These are phyloP conservation scores for Stereum hirsutum DNA, from an alignment of 1,284 basidiomycete species.

Conservation along the genomic window DNA sequence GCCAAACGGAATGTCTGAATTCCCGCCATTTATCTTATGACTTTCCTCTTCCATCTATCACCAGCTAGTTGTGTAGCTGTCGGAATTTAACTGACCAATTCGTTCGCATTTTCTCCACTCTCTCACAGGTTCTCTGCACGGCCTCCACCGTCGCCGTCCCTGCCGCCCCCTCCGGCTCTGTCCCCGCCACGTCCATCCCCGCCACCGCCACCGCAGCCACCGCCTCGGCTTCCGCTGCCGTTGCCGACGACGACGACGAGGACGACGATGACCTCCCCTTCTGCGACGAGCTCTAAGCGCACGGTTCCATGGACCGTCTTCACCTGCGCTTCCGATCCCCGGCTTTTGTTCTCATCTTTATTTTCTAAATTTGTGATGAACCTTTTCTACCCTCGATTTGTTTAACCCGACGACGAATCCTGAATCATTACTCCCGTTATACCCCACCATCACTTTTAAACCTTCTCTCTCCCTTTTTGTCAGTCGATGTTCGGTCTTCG, in stretches of 20 bases:
- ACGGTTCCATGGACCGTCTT: too few species aligned
- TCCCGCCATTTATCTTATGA: not conserved
- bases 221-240: constrained; percentile 10
- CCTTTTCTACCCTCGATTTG: too few species aligned
- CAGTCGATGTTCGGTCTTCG: too few species aligned
- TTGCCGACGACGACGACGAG: constrained; percentile 18
- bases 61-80: not conserved
- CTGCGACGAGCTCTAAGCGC: constrained; percentile 33
- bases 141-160: constrained; percentile 25
- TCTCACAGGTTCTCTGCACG: constrained; percentile 6
- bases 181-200: constrained; percentile 25
- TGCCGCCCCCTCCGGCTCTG: constrained; percentile 22
- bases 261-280: constrained; percentile 44
- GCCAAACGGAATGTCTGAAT: too few species aligned
- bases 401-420: too few species aligned
- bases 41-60: not conserved
- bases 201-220: constrained; percentile 20
- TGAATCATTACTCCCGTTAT: too few species aligned
- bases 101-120: not conserved
- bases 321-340: too few species aligned
- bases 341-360: too few species aligned
- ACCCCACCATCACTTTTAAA: too few species aligned
- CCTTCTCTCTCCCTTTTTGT: too few species aligned
- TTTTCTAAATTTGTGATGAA: too few species aligned
- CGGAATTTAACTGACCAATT: not conserved